Percentiles rank a stretch among this genome's conserved stretches.
Conservation (phyloP, 2,329 filamentous ascomycete genomes). For the Epichloe typhina region DNA sequence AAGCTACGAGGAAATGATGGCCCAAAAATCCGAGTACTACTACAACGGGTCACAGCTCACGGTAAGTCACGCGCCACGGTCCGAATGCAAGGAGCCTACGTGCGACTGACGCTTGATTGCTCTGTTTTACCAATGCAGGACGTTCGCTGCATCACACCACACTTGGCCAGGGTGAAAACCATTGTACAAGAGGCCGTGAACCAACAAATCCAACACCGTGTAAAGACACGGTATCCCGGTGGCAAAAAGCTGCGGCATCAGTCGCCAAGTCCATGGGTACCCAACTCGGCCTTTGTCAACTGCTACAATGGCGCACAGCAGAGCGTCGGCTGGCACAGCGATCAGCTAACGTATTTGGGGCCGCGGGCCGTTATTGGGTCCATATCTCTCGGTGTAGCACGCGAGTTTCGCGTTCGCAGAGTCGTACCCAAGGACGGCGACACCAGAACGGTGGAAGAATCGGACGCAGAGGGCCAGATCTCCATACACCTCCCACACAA, state of each 20-base stretch:
- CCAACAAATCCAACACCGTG: constrained; percentile 57
- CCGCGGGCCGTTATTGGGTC: constrained; percentile 82
- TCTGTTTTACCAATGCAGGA: constrained; percentile 34
- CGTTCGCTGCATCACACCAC: constrained; percentile 61
- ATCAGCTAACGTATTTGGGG: constrained; percentile 86
- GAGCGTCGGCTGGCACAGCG: constrained; percentile 82
- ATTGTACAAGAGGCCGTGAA: constrained; percentile 69
- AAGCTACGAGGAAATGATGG: constrained; percentile 51
- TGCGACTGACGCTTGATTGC: neutral
- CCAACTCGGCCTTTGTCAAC: constrained; percentile 90
- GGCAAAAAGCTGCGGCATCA: constrained; percentile 68
- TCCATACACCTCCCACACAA: constrained; percentile 91
- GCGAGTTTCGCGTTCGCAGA: constrained; percentile 78
- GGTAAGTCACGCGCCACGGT: constrained; percentile 21
- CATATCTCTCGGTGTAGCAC: constrained; percentile 78
- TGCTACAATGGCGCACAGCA: constrained; percentile 75
- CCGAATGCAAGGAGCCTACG: neutral
- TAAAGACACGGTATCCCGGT: constrained; percentile 51
- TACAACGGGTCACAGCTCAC: constrained; percentile 71
- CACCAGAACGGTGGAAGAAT: constrained; percentile 26
- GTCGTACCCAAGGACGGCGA: constrained; percentile 48
- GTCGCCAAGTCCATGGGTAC: constrained; percentile 57
- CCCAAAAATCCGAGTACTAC: constrained; percentile 66
- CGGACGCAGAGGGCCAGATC: constrained; percentile 70
- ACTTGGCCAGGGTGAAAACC: constrained; percentile 55